Conservation (phyloP, 2,329 filamentous ascomycete species). For the Didymellaceae sp. region DNA sequence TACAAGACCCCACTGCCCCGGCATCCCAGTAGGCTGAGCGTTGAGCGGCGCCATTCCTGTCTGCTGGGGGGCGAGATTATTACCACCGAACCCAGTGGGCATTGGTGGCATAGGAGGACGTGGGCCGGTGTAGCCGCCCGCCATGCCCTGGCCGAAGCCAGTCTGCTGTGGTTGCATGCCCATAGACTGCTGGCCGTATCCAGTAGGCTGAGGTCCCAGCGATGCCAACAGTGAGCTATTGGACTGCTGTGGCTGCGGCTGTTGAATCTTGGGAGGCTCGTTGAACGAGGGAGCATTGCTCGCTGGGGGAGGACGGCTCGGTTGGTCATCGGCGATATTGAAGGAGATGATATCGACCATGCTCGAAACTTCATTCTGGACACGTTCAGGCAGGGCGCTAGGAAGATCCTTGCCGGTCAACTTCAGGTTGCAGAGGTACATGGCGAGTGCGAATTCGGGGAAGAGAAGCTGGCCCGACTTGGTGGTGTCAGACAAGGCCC, state of each 20-base stretch:
- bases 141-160: conserved; percentile 70
- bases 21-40: conserved; percentile 90
- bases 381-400: conserved; percentile 74
- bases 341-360: conserved; percentile 99
- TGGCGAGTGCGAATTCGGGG: conserved; percentile 94
- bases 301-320: conserved; percentile 57
- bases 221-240: conserved; percentile 67
- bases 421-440: conserved; percentile 97
- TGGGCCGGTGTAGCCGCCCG: conserved; percentile 80
- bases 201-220: conserved; percentile 60
- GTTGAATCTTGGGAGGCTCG: conserved; percentile 60
- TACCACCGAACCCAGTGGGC: conserved; percentile 61
- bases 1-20: conserved; percentile 97
- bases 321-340: conserved; percentile 76
- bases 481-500: conserved; percentile 93
- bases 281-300: conserved; percentile 76
- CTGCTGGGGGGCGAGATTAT: conserved; percentile 63
- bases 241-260: conserved; percentile 69
- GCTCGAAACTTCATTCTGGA: conserved; percentile 96
- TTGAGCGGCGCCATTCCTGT: conserved; percentile 75
- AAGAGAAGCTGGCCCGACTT: conserved; percentile 96
- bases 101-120: conserved; percentile 81
- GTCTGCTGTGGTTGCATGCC: conserved; percentile 56
- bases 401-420: conserved; percentile 87
- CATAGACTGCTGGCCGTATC: conserved; percentile 67